Evolutionary conservation across 2,329 filamentous ascomycete species (phyloP), one percentile per base, ranked within the genome.

Genomic region (Hypomyces perniciosus): DNA sequence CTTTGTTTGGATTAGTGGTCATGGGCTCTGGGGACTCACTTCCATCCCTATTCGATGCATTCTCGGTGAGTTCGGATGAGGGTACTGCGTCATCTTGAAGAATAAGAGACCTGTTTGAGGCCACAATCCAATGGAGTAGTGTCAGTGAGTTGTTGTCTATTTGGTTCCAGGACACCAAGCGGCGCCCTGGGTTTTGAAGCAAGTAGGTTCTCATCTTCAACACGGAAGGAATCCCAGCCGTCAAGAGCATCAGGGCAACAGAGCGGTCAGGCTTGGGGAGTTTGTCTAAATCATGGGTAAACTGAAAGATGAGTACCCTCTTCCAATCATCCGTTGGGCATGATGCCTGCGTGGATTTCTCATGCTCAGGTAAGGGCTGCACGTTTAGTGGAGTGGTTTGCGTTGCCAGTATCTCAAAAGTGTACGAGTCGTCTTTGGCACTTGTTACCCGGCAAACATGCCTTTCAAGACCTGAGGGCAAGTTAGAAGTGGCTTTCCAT

Each of bases 101-200:
- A 54, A 96, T 93, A 59, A 85, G 91, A 1, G 91, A 92, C 42
- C 89, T 78, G 60, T 96, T 96, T 0, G 90, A 95, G 0, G 90
- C 88, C 52, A 96, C 81, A 54, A 96, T 88, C 91, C 91, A 96
- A 46, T 88, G 79, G 20, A 96, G 70, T 0, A 95, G 67, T 20
- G 82, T 79, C 3, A 88, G 68, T 1, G 84, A 80, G 6, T 86
- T 78, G 2, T 81, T 78, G 1, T 84, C 79, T 8, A 96, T 75
- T 13, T 76, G 69, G 26, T 79, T 72, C 56, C 71, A 72, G 38
- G 66, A 70, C 4, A 67, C 62, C 27, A 86, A 64, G 2, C 58
- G 59, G 2, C 60, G 63, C 4, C 71, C 67, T 2, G 69, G 69
- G 3, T 66, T 67, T 29, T 43, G 59, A n/a, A 67, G 56, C 6